A percentile compares a stretch with the other conserved stretches of the same genome.
Evolutionary conservation across 805 yeast genomes (phyloP).

Genomic region (Sugiyamaella lignohabitans): DNA sequence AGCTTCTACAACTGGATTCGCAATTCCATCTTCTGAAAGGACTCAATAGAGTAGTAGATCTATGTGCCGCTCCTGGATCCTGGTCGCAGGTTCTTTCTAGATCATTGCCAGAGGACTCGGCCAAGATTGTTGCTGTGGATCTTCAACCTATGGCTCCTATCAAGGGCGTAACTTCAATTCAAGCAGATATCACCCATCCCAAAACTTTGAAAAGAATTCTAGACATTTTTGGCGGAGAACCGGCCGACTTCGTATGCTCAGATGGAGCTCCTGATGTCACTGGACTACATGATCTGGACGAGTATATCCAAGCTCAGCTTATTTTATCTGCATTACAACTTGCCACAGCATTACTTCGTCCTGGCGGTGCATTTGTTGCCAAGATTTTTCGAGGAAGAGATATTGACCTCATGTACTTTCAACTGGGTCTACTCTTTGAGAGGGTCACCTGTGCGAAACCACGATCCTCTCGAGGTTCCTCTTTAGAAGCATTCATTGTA

Average conservation of each 20-base stretch:
- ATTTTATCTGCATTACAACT: conserved; percentile 86
- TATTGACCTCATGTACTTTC: conserved; percentile 89
- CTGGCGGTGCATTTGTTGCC: conserved; percentile 92
- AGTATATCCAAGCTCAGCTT: conserved; percentile 92
- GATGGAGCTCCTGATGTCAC: conserved; percentile 99
- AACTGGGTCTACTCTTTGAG: conserved; percentile 77
- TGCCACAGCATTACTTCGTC: conserved; percentile 80
- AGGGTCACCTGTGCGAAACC: conserved; percentile 94
- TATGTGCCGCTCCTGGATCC: conserved; percentile 98
- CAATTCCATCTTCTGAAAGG: conserved; percentile 75
- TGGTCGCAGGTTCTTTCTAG: conserved; percentile 94
- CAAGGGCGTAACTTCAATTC: conserved; percentile 81
- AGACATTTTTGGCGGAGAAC: conserved; percentile 80
- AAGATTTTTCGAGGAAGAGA: conserved; percentile 95
- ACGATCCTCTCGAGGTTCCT: conserved; percentile 88
- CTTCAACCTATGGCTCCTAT: conserved; percentile 97
- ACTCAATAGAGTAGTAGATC: conserved; percentile 80
- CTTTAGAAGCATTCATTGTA: conserved; percentile 88
- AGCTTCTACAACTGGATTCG: conserved; percentile 81
- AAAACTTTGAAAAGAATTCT: conserved; percentile 70
- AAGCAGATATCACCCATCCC: conserved; percentile 97
- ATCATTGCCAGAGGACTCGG: conserved; percentile 37
- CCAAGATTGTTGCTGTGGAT: conserved; percentile 89
- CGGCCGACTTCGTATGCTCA: conserved; percentile 91
- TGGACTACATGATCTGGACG: conserved; percentile 93